Evolutionary conservation across 2,329 filamentous ascomycete species (phyloP), one percentile per base, ranked within the genome.

Genomic region (Didymella glomerata): DNA sequence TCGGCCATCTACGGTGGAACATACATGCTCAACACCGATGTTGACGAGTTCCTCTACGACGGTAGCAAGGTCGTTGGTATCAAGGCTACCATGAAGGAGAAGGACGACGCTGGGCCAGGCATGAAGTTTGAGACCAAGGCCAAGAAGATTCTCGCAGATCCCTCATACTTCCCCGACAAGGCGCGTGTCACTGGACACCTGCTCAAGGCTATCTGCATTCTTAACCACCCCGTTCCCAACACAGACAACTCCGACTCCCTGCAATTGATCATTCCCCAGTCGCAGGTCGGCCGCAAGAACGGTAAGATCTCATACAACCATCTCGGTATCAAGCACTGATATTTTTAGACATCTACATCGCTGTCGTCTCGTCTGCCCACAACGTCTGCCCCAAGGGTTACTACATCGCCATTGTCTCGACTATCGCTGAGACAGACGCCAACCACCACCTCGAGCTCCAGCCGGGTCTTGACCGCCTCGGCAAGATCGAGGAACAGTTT

Each of bases 361-460:
- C 95, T 57, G 91, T 95, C 77, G 93, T 99, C 60, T 97, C 93
- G 1, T 92, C 92, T 38, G 92, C 93, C 36, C 96, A 99, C 84
- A 98, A 96, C 73, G 96, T 99, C 70, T 98, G 94, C 83, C 95
- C 96, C 72, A 96, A 97, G 86, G 94, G 94, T 62, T 98, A 97
- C 87, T 99, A 96, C 84, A 92, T 99, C 70, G 95, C 95, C 71
- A 99, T 98, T 62, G 94, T 99, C 66, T 97, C 93, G 47, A 99
- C 95, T 60, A 97, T 99, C 75, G 92, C 95, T 65, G 96, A 99
- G 84, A 89, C 88, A 44, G 83, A 88, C 62, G 89, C 91, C 66
- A 98, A 99, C 85, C 93, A 97, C 81, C 95, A 99, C 80, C 84
- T 97, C 57, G 95, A 99, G 83, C 88, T 99, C 42, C 88, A 95